Evolutionary conservation across 495 filamentous ascomycete species (phyloP).

Genomic region (Cryomyces minteri): DNA sequence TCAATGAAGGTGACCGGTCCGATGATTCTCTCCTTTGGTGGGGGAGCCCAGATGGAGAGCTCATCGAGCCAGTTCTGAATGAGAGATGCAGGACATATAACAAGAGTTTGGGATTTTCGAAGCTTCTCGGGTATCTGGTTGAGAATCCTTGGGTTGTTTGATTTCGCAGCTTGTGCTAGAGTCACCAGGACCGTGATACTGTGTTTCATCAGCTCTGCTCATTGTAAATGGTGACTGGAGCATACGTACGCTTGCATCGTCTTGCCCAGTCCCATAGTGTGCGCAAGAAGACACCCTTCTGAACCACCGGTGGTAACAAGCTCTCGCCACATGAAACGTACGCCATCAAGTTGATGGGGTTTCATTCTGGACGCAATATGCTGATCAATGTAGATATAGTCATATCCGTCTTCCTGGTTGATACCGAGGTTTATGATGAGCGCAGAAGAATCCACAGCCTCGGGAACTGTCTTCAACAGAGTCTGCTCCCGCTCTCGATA

Average conservation of each 20-base stretch:
- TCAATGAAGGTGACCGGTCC: slow-evolving; percentile 13
- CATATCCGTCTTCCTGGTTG: slow-evolving; percentile 32
- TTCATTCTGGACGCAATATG: slow-evolving; percentile 31
- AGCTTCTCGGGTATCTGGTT: slow-evolving; percentile 49
- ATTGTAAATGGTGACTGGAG: background rate
- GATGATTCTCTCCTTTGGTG: slow-evolving; percentile 9
- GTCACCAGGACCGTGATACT: slow-evolving; percentile 61
- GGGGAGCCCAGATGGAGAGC: slow-evolving; percentile 46
- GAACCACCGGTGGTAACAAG: slow-evolving; percentile 34
- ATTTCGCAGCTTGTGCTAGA: slow-evolving; percentile 44
- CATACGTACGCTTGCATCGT: slow-evolving; percentile 61
- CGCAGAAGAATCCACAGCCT: slow-evolving; percentile 20
- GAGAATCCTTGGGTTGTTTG: slow-evolving; percentile 31
- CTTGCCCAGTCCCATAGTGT: slow-evolving; percentile 90
- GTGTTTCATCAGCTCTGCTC: slow-evolving; percentile 3
- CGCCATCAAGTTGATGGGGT: slow-evolving; percentile 45
- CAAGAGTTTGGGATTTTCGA: slow-evolving; percentile 40
- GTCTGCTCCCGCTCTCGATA: slow-evolving; percentile 20
- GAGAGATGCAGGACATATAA: slow-evolving; percentile 59
- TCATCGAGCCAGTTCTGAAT: slow-evolving; percentile 76
- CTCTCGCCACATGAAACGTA: slow-evolving; percentile 84
- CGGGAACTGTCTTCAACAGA: slow-evolving; percentile 7
- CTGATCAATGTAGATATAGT: slow-evolving; percentile 32
- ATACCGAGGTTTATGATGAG: slow-evolving; percentile 52
- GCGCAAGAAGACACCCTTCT: slow-evolving; percentile 64